Percentiles rank a stretch among this genome's conserved stretches.
These are phyloP conservation scores for Carex cristatella DNA, from an alignment of 176 grass and related monocot genomes.

Conservation along the genomic window DNA sequence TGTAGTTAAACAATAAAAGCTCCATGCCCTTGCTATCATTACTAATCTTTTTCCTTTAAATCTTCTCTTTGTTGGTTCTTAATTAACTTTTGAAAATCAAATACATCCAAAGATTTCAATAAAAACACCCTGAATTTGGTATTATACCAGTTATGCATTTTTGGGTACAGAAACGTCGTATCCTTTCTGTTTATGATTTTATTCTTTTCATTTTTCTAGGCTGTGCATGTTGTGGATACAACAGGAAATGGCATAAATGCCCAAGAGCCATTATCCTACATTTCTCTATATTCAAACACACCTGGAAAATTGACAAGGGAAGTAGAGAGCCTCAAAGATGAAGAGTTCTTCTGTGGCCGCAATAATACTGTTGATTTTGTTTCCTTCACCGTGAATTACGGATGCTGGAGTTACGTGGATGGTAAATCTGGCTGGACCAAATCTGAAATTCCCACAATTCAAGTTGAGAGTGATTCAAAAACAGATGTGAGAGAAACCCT, in stretches of 20 bases:
- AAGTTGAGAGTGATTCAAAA: constrained; percentile 69
- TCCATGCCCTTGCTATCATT: neutral
- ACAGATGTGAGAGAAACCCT: constrained; percentile 38
- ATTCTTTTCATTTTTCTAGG: constrained; percentile 41
- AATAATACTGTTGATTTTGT: constrained; percentile 65
- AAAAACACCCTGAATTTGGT: neutral
- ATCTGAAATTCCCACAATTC: constrained; percentile 57
- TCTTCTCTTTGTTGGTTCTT: constrained; percentile 7
- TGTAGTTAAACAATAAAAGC: neutral
- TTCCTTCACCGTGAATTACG: constrained; percentile 83
- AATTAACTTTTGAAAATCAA: neutral
- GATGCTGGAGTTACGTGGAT: constrained; percentile 67
- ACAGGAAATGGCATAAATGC: constrained; percentile 41
- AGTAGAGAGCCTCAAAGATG: constrained; percentile 46
- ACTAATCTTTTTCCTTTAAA: neutral
- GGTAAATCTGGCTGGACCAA: constrained; percentile 55
- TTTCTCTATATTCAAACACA: constrained; percentile 84
- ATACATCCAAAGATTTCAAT: neutral
- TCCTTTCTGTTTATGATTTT: constrained; percentile 2
- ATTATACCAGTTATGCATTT: neutral
- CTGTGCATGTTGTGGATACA: constrained; percentile 89
- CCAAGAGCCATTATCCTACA: constrained; percentile 54
- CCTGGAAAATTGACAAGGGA: constrained; percentile 80
- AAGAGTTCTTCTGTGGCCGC: constrained; percentile 76
- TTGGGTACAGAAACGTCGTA: neutral